Evolutionary conservation across 768 basidiomycete species (phyloP), one percentile per base, ranked within the genome.

Genomic region (Tylopilus cervinicoccineus): DNA sequence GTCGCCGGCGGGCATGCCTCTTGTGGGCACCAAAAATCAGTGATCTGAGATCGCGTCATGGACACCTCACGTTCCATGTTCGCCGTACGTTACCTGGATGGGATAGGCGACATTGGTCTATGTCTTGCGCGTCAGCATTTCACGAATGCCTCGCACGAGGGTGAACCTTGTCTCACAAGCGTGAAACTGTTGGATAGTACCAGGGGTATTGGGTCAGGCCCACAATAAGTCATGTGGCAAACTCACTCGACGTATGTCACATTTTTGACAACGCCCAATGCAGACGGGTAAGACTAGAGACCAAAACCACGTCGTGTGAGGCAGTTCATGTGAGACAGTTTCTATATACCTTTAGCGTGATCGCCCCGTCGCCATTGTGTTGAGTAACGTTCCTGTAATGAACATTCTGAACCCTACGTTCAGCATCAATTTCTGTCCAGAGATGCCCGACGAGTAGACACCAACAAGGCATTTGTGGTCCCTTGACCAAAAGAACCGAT

Each of bases 161-260:
- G n/a, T 13, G 2, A 5, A 28, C 22, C 1, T 11, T 24, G 16
- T 28, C 49, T 45, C n/a, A 59, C 57, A 13, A 56, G 36, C 7
- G 19, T 44, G 13, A 60, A 61, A 37, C 48, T 46, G 22, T 42
- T 6, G 34, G 12, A 29, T 11, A n/a, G n/a, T n/a, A n/a, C n/a
- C n/a, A n/a, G n/a, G n/a, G n/a, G n/a, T n/a, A n/a, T n/a, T n/a
- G n/a, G n/a, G n/a, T n/a, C n/a, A n/a, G n/a, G n/a, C n/a, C n/a
- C n/a, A n/a, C n/a, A n/a, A n/a, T n/a, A n/a, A n/a, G n/a, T n/a
- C n/a, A n/a, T n/a, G n/a, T n/a, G n/a, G n/a, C n/a, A 6, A 10
- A 47, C 53, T 47, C 19, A 53, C 45, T 59, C 37, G 27, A 31
- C 48, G 13, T 50, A 56, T 13, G 50, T 58, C 19, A 7, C 19